Evolutionary conservation across 805 yeast species (phyloP), one percentile per base, ranked within the genome.

Genomic region (Saccharomycopsis capsularis): DNA sequence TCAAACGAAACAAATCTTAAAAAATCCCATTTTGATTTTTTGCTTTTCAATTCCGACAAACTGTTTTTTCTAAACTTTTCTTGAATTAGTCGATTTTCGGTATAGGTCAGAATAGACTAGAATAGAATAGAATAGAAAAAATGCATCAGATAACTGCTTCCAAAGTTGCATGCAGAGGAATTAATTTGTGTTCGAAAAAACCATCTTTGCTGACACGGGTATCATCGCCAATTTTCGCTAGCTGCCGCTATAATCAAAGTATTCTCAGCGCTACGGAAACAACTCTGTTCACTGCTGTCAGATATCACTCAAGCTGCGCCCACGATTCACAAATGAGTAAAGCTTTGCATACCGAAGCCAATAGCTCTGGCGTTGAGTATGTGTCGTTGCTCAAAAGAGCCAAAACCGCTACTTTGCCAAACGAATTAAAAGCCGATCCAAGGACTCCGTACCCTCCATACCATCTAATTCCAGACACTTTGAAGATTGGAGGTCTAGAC

Each of bases 301-400:
- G 48, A 29, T 29, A 40, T 13, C 51, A 51, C 39, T 59, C 60
- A 50, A 50, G 53, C 48, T 59, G 63, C 55, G 62, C 67, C 13
- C 61, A 61, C 58, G 66, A 67, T 30, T 59, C 58, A 21, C 52
- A 29, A 13, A 29, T 29, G 32, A 7, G 13, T 9, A 29, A 29
- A 29, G 32, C 32, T 53, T 25, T 51, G 49, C 42, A 41, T 41
- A n/a, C 15, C 19, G n/a, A 16, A 9, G 19, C 38, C 7, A n/a
- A n/a, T 34, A 13, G 19, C n/a, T 9, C 38, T 5, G 32, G 13
- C 13, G 32, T 7, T 27, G 38, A 34, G 19, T 34, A 34, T 16
- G 38, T 34, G 13, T 13, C 38, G 6, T 34, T 34, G 19, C 19
- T 34, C 7, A 9, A 11, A 18, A 9, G 38, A 9, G 7, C 13